phyloP scores from a whole-genome alignment of 257 asterid genomes.

The Solanum peruvianum region DNA sequence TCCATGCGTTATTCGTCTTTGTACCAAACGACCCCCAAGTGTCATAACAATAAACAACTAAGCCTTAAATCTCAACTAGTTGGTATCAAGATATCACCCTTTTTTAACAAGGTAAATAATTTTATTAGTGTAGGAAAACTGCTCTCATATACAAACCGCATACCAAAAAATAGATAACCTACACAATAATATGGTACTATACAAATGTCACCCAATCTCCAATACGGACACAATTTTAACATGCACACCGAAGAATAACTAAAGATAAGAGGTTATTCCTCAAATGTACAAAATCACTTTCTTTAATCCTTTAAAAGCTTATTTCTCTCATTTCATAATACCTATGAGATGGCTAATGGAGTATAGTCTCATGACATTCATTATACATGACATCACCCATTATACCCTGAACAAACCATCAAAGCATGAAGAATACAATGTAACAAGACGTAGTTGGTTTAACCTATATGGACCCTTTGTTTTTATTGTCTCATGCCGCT shows the following conservation, averaged over 20 bases:
- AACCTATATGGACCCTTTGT: neutral
- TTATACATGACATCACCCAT: neutral
- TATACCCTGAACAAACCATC: neutral
- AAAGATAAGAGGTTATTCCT: neutral
- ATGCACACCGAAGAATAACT: neutral
- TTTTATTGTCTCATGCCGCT: neutral
- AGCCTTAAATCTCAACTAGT: neutral
- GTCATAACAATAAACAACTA: neutral
- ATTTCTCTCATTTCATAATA: neutral
- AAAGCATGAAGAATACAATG: neutral
- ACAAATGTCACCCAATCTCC: neutral
- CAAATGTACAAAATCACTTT: neutral
- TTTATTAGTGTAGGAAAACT: neutral
- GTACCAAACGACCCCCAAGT: neutral
- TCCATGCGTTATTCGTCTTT: neutral
- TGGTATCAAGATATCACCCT: neutral
- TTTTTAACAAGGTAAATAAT: neutral
- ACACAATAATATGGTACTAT: neutral
- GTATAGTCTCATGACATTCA: neutral
- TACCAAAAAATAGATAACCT: neutral
- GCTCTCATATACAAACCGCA: neutral
- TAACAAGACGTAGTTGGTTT: neutral
- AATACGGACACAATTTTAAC: neutral
- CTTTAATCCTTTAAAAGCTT: neutral
- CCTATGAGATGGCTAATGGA: neutral